Percentiles rank a stretch among this genome's conserved stretches.
Conservation (phyloP, 768 basidiomycete species). For the Trametes punicea region DNA sequence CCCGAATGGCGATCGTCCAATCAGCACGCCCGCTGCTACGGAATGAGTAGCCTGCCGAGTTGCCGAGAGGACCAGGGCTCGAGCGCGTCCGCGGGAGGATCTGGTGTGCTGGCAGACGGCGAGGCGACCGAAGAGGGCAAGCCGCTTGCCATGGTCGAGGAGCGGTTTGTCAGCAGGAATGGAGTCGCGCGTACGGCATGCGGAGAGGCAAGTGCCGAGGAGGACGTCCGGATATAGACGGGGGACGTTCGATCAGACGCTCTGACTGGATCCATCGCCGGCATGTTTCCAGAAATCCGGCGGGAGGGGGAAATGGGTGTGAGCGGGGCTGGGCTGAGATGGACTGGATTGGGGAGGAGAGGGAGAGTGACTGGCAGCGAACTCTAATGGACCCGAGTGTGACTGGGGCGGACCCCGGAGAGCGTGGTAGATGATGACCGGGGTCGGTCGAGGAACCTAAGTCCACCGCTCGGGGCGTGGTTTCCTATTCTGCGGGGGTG, state of each 20-base stretch:
- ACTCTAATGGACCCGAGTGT: conserved; percentile 19
- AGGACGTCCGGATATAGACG: conserved; percentile 17
- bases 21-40: background rate
- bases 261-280: conserved; percentile 20
- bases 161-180: conserved; percentile 15
- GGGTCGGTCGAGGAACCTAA: conserved; percentile 19
- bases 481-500: conserved; percentile 18
- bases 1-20: conserved; percentile 21
- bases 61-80: conserved; percentile 3
- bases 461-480: conserved; percentile 16
- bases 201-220: conserved; percentile 23
- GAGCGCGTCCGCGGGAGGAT: background rate
- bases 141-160: conserved; percentile 7
- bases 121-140: background rate
- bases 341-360: background rate
- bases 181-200: conserved; percentile 23
- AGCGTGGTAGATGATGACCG: conserved; percentile 15
- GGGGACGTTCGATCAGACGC: conserved; percentile 25
- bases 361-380: conserved; percentile 16
- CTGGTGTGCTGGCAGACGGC: conserved; percentile 11
- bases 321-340: background rate
- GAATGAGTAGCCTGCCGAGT: conserved; percentile 11
- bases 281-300: conserved; percentile 12
- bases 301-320: background rate
- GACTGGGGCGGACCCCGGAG: conserved; percentile 15